phyloP scores from a whole-genome alignment of 179 eudicot genomes.

The Gypsophila paniculata region DNA sequence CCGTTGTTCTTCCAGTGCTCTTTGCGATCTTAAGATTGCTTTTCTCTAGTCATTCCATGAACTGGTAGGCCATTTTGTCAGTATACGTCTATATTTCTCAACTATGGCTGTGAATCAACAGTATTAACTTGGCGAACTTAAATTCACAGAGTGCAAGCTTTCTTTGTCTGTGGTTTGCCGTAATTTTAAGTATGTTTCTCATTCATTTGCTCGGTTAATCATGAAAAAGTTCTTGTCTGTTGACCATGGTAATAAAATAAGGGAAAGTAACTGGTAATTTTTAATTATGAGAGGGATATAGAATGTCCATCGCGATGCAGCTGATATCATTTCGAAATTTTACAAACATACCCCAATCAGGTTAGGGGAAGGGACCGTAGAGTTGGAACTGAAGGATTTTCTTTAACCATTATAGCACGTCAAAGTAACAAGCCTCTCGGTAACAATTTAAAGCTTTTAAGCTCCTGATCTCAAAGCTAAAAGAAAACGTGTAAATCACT shows the following conservation, averaged over 20 bases:
- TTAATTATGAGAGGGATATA: conserved; percentile 8
- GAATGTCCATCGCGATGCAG: background rate
- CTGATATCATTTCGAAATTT: background rate
- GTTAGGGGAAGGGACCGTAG: conserved; percentile 13
- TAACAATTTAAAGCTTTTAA: background rate
- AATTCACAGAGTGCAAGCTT: conserved; percentile 5
- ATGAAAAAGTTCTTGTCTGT: background rate
- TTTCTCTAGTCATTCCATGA: conserved; percentile 65
- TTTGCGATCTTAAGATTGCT: conserved; percentile 63
- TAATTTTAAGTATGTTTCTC: background rate
- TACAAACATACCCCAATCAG: background rate
- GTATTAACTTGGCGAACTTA: background rate
- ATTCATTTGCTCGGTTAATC: background rate
- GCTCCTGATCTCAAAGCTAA: background rate
- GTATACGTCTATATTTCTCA: background rate
- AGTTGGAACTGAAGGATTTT: background rate
- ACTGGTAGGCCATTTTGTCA: conserved; percentile 56
- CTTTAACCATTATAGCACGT: conserved; percentile 4
- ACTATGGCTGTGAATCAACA: background rate
- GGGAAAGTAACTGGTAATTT: conserved; percentile 6
- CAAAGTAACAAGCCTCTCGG: background rate
- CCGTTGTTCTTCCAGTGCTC: conserved; percentile 52
- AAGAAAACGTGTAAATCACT: background rate
- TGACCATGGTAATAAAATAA: background rate
- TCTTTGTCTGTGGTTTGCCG: conserved; percentile 2